Evolutionary conservation across 108 stramenopile genomes (phyloP).

Genomic region (Mediolabrus comicus): DNA sequence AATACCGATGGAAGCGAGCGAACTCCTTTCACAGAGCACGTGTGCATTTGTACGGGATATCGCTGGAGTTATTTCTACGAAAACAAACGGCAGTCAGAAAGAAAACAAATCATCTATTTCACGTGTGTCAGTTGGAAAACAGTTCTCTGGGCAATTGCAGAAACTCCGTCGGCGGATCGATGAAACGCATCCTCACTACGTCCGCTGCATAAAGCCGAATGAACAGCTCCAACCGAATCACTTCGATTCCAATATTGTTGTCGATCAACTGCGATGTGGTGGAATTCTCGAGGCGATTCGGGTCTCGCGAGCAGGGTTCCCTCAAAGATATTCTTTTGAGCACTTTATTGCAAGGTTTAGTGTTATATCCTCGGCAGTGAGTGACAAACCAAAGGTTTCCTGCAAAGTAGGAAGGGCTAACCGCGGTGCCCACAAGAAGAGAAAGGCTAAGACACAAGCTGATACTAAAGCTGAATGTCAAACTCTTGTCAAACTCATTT

Average conservation of each 20-base stretch:
- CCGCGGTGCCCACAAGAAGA: constrained; percentile 1
- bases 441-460: not conserved
- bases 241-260: constrained; percentile 75
- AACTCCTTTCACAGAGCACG: constrained; percentile 55
- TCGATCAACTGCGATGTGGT: constrained; percentile 94
- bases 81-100: constrained; percentile 10
- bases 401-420: constrained; percentile 3
- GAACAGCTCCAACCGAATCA: constrained; percentile 73
- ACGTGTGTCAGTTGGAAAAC: constrained; percentile 58
- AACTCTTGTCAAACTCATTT: constrained; percentile 28
- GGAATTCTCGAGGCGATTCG: constrained; percentile 98
- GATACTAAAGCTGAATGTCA: constrained; percentile 27
- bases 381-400: constrained; percentile 5
- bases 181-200: constrained; percentile 94
- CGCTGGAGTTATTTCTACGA: constrained; percentile 15
- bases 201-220: constrained; percentile 99
- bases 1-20: constrained; percentile 80
- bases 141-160: constrained; percentile 89
- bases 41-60: constrained; percentile 29
- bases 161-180: constrained; percentile 88
- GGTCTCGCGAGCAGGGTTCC: constrained; percentile 97
- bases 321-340: constrained; percentile 89
- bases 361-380: constrained; percentile 28
- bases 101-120: constrained; percentile 37
- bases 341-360: constrained; percentile 83